These are phyloP conservation scores for Suillus cothurnatus DNA, from an alignment of 768 basidiomycete genomes.

Conservation along the genomic window DNA sequence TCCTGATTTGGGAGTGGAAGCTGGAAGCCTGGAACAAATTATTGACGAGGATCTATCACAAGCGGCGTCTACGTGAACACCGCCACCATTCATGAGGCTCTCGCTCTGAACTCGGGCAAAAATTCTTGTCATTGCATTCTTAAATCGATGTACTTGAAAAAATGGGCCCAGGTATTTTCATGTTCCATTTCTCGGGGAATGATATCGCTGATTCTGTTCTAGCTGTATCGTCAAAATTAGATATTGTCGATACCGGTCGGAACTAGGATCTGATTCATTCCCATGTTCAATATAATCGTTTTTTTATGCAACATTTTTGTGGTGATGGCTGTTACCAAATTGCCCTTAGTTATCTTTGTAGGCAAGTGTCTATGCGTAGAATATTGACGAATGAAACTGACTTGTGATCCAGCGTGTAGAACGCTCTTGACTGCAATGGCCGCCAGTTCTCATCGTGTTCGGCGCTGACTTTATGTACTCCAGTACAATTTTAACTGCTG, in stretches of 20 bases:
- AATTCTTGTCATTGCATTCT: slow-evolving; percentile 61
- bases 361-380: slow-evolving; percentile 35
- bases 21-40: slow-evolving; percentile 61
- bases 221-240: slow-evolving; percentile 78
- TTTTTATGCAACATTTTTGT: slow-evolving; percentile 67
- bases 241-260: slow-evolving; percentile 53
- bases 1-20: slow-evolving; percentile 67
- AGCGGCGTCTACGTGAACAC: slow-evolving; percentile 34
- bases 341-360: slow-evolving; percentile 58
- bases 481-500: slow-evolving; percentile 75
- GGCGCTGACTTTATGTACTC: slow-evolving; percentile 81
- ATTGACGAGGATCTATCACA: slow-evolving; percentile 14
- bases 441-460: slow-evolving; percentile 58
- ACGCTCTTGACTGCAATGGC: slow-evolving; percentile 59
- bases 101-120: slow-evolving; percentile 61
- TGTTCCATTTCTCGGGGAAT: slow-evolving; percentile 22
- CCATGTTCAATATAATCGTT: slow-evolving; percentile 75
- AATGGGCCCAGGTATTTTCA: slow-evolving; percentile 43
- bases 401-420: slow-evolving; percentile 45
- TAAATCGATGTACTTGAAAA: slow-evolving; percentile 63
- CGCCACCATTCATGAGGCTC: slow-evolving; percentile 67
- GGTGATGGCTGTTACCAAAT: slow-evolving; percentile 54
- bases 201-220: slow-evolving; percentile 2
- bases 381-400: slow-evolving; percentile 4
- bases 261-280: slow-evolving; percentile 69